Evolutionary conservation across 768 basidiomycete genomes (phyloP).

Genomic region (Astraeus odoratus): DNA sequence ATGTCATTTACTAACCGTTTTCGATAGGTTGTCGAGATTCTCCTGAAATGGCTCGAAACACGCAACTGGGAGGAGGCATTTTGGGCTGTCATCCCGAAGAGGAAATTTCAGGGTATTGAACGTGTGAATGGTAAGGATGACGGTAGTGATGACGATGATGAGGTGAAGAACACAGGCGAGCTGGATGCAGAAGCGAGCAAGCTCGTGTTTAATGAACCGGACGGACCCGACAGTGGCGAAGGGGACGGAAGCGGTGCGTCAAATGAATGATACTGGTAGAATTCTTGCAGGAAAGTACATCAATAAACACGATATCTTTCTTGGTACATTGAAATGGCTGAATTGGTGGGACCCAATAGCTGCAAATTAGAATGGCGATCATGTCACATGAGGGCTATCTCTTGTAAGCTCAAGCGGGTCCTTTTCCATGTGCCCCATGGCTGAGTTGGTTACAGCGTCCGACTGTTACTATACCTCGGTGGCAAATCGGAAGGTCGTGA

Average conservation of each 20-base stretch:
- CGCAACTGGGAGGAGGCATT: slow-evolving; percentile 84
- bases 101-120: slow-evolving; percentile 62
- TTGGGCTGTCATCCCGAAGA: slow-evolving; percentile 81
- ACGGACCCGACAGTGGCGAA: not conserved
- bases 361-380: no score
- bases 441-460: slow-evolving; percentile 47
- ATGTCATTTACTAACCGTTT: slow-evolving; percentile 1
- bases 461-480: slow-evolving; percentile 34
- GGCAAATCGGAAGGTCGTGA: slow-evolving; percentile 44
- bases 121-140: slow-evolving; percentile 10
- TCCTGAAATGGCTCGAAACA: slow-evolving; percentile 83
- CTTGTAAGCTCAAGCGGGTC: not conserved
- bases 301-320: no score
- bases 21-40: slow-evolving; percentile 73
- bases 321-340: no score
- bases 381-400: not conserved
- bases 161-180: slow-evolving; percentile 11
- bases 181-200: not conserved
- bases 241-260: not conserved
- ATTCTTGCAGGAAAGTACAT: no score
- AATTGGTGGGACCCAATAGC: no score
- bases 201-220: not conserved
- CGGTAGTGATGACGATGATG: slow-evolving; percentile 10
- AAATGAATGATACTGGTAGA: no score
- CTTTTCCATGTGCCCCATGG: slow-evolving; percentile 35